Base-by-base conservation (phyloP, 2,329 filamentous ascomycete genomes). In the Fusarium pseudocircinatum region DNA sequence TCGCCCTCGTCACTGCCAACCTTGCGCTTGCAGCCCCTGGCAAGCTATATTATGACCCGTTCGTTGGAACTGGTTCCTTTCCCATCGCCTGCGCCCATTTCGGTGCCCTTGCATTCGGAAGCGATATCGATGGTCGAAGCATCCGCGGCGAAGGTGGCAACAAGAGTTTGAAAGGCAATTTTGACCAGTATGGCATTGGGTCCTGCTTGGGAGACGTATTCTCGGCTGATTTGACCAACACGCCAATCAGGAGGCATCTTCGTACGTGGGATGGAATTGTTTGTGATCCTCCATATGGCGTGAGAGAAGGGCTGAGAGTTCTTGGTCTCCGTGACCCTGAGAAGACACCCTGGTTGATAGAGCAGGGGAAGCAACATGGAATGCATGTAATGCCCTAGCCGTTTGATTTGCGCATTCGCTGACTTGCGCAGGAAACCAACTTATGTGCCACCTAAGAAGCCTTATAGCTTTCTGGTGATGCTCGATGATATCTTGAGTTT, bases 201-300 rank as follows among this genome's bases (percentile, higher is more conserved):
- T 82, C 86, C 37, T 82, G 87, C 26, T 90, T 96, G 61, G 88
- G 96, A 2, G 96, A 95, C 76, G 89, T 91, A 39, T 97, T 98
- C 76, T 90, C 94, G 4, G 92, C 94, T 0, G 96, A 99, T 81
- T 81, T 99, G 62, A 98, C 95, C 0, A 95, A 98, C 79, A 92
- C 92, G 4, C 96, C 96, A 2, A 83, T 98, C 28, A 85, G 89
- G 47, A 82, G 82, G 37, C 78, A 81, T 36, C 81, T 78, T n/a
- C 81, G 89, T 57, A 88, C 92, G 73, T 90, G 98, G 67, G 95
- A 99, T 81, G 95, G 94, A 8, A 97, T 99, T 67, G 87, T 98
- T 12, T 98, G 95, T 78, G 96, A 99, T 83, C 96, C 96, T 24
- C 96, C 96, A 0, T 99, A 99, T 79, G 96, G 96, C 6, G 95